Base-by-base conservation (phyloP, 768 basidiomycete genomes). In the Termitomyces sp. region DNA sequence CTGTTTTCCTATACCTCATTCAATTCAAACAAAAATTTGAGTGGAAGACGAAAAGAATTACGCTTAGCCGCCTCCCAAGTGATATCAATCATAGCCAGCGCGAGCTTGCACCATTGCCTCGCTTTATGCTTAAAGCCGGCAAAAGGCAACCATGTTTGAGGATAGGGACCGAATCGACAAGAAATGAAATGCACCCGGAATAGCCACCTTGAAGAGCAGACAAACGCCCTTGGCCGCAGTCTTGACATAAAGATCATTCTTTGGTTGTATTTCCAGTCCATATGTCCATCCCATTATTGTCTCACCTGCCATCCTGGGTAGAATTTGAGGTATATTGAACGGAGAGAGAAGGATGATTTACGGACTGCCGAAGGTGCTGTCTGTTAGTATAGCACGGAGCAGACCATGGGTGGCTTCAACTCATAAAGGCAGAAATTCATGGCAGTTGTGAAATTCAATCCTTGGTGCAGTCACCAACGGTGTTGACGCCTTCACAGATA, bases 71-170 rank as follows among this genome's bases (percentile, higher is more conserved):
- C 64, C 2, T 64, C 60, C 46, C 63, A 75, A 1, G 73, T 73
- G 7, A 55, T 26, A 2, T 70, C 57, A 7, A 67, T 38, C 66
- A 75, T 65, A 6, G 57, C 55, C 6, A 30, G 14, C 2, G 64
- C 65, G 3, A 58, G 36, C 5, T 64, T 55, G 26, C 54, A 56
- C 69, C 71, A 72, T 12, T 67, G 59, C 13, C 59, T 64, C 4
- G 77, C 77, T 44, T 68, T 64, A 0, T 60, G 63, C 58, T 75
- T 70, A 65, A 78, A 78, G 12, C 65, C 70, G 0, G 70, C 69
- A 2, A 73, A 71, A 41, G 77, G 75, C 48, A 77, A 60, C 70
- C 73, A 77, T 5, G 51, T 56, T 71, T 71, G 20, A 79, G 61
- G 14, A 68, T 38, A 18, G 68, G 68, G 14, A 70, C 32, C 0